Conservation (phyloP, 768 basidiomycete genomes). For the Xerocomus potaroensis region DNA sequence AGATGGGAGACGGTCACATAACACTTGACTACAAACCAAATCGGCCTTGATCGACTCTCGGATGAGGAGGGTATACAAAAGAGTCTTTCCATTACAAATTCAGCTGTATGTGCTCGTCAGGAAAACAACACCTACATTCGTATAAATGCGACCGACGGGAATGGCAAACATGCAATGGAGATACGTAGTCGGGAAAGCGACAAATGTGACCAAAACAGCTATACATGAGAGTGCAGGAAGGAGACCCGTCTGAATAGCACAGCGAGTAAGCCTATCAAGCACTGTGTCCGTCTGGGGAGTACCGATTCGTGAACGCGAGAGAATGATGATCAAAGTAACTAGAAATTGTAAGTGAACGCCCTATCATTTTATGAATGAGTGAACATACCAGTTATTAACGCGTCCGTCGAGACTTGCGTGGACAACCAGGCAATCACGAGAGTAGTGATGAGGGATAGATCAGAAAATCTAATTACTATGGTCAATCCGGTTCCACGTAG, state of each 20-base stretch:
- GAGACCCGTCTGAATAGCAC: slow-evolving; percentile 50
- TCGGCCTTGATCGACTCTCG: slow-evolving; percentile 1
- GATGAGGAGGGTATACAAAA: not conserved
- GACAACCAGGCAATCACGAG: slow-evolving; percentile 44
- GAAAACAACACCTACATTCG: slow-evolving; percentile 34
- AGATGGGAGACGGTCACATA: not conserved
- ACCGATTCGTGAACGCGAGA: slow-evolving; percentile 42
- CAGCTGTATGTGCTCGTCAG: not conserved
- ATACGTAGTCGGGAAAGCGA: slow-evolving; percentile 27
- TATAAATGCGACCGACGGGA: slow-evolving; percentile 39
- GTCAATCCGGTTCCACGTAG: not conserved
- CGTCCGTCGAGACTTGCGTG: slow-evolving; percentile 41
- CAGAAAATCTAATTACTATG: slow-evolving; percentile 31
- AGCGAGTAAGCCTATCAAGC: slow-evolving; percentile 50
- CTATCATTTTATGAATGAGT: not conserved
- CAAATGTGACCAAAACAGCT: slow-evolving; percentile 41
- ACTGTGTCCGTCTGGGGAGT: slow-evolving; percentile 48
- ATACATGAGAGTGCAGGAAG: slow-evolving; percentile 49
- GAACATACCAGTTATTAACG: slow-evolving; percentile 39
- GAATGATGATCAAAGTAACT: slow-evolving; percentile 24
- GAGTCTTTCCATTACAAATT: not conserved
- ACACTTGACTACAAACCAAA: not conserved
- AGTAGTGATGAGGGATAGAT: slow-evolving; percentile 36
- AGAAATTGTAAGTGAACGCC: slow-evolving; percentile 2
- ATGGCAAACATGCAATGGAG: slow-evolving; percentile 37